These are phyloP conservation scores for Microdochium trichocladiopsis DNA, from an alignment of 2,329 filamentous ascomycete genomes.

Conservation along the genomic window DNA sequence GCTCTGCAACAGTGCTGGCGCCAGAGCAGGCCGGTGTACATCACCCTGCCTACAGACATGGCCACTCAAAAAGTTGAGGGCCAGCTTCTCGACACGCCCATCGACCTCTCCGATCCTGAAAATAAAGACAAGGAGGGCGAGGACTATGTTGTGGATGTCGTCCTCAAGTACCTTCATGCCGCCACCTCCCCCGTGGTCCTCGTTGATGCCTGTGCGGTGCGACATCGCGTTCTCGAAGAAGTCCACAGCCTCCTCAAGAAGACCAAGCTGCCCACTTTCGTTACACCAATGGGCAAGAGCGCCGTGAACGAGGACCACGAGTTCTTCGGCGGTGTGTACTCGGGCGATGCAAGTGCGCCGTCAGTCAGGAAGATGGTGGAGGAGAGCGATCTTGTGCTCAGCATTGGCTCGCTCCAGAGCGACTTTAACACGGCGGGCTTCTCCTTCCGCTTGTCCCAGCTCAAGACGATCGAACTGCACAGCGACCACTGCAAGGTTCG, in stretches of 20 bases:
- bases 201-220: slow-evolving; percentile 76
- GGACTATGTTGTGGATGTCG: slow-evolving; percentile 74
- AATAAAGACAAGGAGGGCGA: slow-evolving; percentile 64
- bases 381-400: slow-evolving; percentile 62
- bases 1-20: slow-evolving; percentile 69
- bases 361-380: slow-evolving; percentile 60
- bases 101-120: slow-evolving; percentile 56
- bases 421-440: slow-evolving; percentile 83
- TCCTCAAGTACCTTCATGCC: slow-evolving; percentile 64
- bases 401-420: slow-evolving; percentile 58
- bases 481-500: slow-evolving; percentile 65
- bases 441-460: slow-evolving; percentile 68
- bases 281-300: slow-evolving; percentile 87
- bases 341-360: slow-evolving; percentile 66
- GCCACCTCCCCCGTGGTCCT: slow-evolving; percentile 73
- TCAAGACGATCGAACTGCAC: slow-evolving; percentile 77
- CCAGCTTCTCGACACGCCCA: slow-evolving; percentile 58
- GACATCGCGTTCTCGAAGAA: slow-evolving; percentile 66
- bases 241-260: slow-evolving; percentile 66
- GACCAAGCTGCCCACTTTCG: slow-evolving; percentile 72
- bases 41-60: slow-evolving; percentile 78
- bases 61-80: slow-evolving; percentile 71
- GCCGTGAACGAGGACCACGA: slow-evolving; percentile 69
- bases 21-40: slow-evolving; percentile 72
- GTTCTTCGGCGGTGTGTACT: slow-evolving; percentile 81